phyloP scores from a whole-genome alignment of 805 yeast genomes.

The Nakazawaea laoshanensis region DNA sequence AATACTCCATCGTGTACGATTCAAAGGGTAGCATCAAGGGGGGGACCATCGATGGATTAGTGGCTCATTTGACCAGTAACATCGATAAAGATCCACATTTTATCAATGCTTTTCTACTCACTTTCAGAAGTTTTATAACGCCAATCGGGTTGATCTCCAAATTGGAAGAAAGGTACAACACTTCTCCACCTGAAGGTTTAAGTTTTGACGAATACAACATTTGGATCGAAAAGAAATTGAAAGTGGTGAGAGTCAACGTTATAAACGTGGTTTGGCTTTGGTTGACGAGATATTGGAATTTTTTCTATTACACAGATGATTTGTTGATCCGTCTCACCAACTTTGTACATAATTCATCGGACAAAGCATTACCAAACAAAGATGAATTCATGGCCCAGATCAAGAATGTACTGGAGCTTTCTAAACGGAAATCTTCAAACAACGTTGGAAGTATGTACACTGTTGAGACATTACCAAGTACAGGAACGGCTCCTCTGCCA shows the following conservation, averaged over 20 bases:
- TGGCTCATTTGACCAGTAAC: slow-evolving; percentile 77
- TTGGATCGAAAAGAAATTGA: slow-evolving; percentile 68
- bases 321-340: slow-evolving; percentile 22
- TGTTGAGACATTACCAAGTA: slow-evolving; percentile 11
- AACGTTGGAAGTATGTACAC: slow-evolving; percentile 9
- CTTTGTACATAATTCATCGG: slow-evolving; percentile 11
- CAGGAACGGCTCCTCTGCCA: slow-evolving; percentile 11
- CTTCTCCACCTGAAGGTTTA: slow-evolving; percentile 81
- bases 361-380: slow-evolving; percentile 3
- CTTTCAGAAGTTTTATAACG: slow-evolving; percentile 68
- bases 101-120: slow-evolving; percentile 60
- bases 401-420: slow-evolving; percentile 2
- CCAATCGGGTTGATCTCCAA: slow-evolving; percentile 52
- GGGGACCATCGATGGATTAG: slow-evolving; percentile 70
- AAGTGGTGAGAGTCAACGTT: slow-evolving; percentile 58
- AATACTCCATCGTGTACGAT: slow-evolving; percentile 42
- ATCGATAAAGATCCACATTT: slow-evolving; percentile 52
- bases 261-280: slow-evolving; percentile 59
- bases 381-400: slow-evolving; percentile 4
- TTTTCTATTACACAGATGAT: slow-evolving; percentile 43
- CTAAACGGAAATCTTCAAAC: slow-evolving; percentile 4
- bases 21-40: slow-evolving; percentile 70
- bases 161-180: slow-evolving; percentile 56
- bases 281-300: slow-evolving; percentile 64
- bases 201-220: slow-evolving; percentile 71